Evolutionary conservation across 768 basidiomycete species (phyloP), one percentile per base, ranked within the genome.

Genomic region (Cystoderma amianthinum): DNA sequence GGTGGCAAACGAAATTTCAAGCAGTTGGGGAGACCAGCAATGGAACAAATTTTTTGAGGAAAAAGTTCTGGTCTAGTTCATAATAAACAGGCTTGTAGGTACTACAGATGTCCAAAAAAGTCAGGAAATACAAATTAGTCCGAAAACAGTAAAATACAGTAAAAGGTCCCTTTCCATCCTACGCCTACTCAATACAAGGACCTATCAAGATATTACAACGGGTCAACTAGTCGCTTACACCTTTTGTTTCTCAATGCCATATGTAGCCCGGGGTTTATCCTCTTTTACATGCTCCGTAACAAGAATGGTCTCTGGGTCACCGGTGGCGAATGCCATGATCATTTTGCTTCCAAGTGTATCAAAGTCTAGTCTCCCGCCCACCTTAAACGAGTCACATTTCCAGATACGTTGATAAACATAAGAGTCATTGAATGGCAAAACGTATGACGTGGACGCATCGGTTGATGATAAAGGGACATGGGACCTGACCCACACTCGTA

Each of bases 1-100:
- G 42, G 55, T 88, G 39, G 82, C 78, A 9, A 72, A 66, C 37
- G 81, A 87, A 36, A 68, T 93, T 22, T 84, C 82, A 4, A 91
- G 89, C 54, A 74, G 80, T 16, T 96, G 89, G 87, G 83, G 75
- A 3, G 73, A 82, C 53, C 68, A 68, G 30, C 86, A 96, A 55
- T 95, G 92, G 92, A 67, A 63, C 15, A 73, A 80, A 34, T 96
- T 84, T 61, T 68, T 95, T 21, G 63, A 65, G 36, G 62, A 71
- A 38, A 85, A 78, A 46, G 74, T 85, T 17, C 44, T 42, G 30
- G 67, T 64, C 20, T 75, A 61, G 59, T 6, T n/a, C 44, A n/a
- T n/a, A n/a, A n/a, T n/a, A n/a, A n/a, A n/a, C n/a, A n/a, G n/a
- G n/a, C n/a, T n/a, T n/a, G n/a, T n/a, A n/a, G n/a, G n/a, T n/a